phyloP scores from a whole-genome alignment of 352 stramenopile genomes.

The Phytophthora sansomeana region DNA sequence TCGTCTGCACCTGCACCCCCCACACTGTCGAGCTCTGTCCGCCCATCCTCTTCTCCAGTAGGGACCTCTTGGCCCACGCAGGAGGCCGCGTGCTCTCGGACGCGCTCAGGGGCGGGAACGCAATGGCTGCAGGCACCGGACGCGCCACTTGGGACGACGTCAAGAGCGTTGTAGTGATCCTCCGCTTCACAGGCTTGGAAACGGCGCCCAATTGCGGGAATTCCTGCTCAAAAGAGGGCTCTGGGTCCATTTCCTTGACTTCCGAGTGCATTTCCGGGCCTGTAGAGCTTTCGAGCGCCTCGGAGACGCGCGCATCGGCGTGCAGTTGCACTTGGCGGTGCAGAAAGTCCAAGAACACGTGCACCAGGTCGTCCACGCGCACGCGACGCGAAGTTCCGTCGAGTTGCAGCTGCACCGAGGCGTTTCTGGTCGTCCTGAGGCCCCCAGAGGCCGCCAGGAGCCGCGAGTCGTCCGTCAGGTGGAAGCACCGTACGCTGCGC shows the following conservation, averaged over 20 bases:
- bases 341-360: conserved; percentile 35
- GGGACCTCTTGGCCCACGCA: conserved; percentile 51
- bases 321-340: conserved; percentile 33
- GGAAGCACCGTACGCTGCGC: conserved; percentile 13
- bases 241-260: conserved; percentile 1
- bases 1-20: too few relatives aligned
- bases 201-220: conserved; percentile 40
- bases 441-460: neutral
- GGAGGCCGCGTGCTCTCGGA: conserved; percentile 20
- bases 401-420: conserved; percentile 26
- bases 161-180: conserved; percentile 60
- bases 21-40: neutral
- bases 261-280: neutral
- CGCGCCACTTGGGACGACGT: conserved; percentile 33
- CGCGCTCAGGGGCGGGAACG: conserved; percentile 38
- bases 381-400: conserved; percentile 17
- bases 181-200: conserved; percentile 39
- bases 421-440: neutral
- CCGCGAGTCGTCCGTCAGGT: neutral
- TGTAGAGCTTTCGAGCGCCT: neutral
- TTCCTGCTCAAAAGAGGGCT: conserved; percentile 37
- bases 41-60: conserved; percentile 58
- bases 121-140: conserved; percentile 35
- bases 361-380: conserved; percentile 39
- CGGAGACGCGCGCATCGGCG: conserved; percentile 5